Percentiles rank a stretch among this genome's conserved stretches.
Evolutionary conservation across 768 basidiomycete genomes (phyloP).

Genomic region (Mycena vitilis): DNA sequence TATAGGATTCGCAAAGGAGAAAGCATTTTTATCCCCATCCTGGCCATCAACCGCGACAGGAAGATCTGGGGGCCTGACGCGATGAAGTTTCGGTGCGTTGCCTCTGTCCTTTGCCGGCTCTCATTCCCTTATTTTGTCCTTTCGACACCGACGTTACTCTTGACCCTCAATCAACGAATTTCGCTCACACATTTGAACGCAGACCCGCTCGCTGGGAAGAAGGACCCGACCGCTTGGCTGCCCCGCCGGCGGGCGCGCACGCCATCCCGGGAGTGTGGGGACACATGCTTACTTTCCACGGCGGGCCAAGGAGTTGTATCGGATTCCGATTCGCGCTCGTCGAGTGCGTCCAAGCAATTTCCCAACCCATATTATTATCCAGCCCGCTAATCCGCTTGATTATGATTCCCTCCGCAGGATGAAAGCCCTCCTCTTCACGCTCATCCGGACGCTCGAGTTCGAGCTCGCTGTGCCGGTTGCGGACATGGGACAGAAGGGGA

Average conservation of each 20-base stretch:
- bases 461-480: constrained; percentile 20
- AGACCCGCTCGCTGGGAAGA: constrained; percentile 60
- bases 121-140: background rate
- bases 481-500: constrained; percentile 9
- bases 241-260: constrained; percentile 25
- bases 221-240: constrained; percentile 58
- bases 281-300: constrained; percentile 53
- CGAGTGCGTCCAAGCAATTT: constrained; percentile 1
- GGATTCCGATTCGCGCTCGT: constrained; percentile 39
- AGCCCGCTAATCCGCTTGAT: too few relatives aligned
- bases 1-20: constrained; percentile 19
- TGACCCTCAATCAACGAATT: background rate
- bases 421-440: constrained; percentile 17
- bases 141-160: background rate
- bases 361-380: background rate
- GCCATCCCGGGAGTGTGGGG: constrained; percentile 55
- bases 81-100: constrained; percentile 51
- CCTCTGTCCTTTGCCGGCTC: background rate
- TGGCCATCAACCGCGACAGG: constrained; percentile 50
- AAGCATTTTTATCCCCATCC: constrained; percentile 10
- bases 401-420: background rate
- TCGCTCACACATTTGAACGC: background rate
- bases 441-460: constrained; percentile 16
- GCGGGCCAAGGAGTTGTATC: constrained; percentile 58
- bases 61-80: constrained; percentile 60